Base-by-base conservation (phyloP, 805 yeast genomes). In the Cyberlindnera amylophila region DNA sequence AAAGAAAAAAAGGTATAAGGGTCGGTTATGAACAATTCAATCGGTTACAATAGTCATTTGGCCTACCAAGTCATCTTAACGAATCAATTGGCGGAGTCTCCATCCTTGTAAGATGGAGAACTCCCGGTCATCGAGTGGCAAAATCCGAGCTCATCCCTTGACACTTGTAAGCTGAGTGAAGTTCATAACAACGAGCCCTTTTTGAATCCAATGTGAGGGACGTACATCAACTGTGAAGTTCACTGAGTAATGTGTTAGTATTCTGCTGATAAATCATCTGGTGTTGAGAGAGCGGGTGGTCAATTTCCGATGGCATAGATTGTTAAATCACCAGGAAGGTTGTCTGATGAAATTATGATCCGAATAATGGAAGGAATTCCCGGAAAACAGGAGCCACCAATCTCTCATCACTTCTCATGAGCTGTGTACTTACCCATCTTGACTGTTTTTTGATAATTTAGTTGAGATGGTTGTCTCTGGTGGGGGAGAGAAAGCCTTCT, bases 151-250 rank as follows among this genome's bases (percentile, higher is more conserved):
- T 21, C 24, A 21, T 21, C 24, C 24, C 24, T 21, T 21, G 24
- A 9, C 24, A 21, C 24, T 21, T 21, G 24, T 6, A 6, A 21
- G 9, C 24, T 9, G 24, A 6, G 6, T 9, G 24, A 21, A 21
- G 24, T 9, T 21, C 24, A 21, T 21, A 9, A 21, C 6, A 21
- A 9, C 24, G 9, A 21, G 24, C 24, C 9, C 24, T 9, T 21
- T 6, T 6, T 21, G 24, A 21, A 13, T 27, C n/a, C 30, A 6
- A 4, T 4, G 28, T 17, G 17, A 6, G 15, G 17, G 21, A 52
- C 60, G 37, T 55, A 55, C 59, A 56, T 76, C 81, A 71, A 75
- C 78, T 67, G 82, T 76, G 79, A 77, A 76, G 66, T 70, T 70
- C 70, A 71, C 75, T 69, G 50, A 30, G 30, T 10, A 6, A 4